Evolutionary conservation across 495 filamentous ascomycete genomes (phyloP).

Genomic region (Cladorrhinum samala): DNA sequence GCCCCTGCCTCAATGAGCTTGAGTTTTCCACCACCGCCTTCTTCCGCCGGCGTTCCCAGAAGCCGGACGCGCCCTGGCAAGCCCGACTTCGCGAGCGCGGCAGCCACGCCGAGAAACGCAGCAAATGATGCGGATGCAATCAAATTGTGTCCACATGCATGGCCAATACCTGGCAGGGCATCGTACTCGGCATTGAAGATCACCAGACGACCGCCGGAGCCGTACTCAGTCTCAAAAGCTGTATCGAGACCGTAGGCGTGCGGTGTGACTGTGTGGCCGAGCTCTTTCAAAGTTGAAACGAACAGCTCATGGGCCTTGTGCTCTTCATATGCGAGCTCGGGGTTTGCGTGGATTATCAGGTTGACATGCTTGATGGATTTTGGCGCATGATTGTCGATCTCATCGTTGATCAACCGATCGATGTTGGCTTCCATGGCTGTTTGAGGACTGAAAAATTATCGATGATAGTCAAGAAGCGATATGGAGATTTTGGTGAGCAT

Average conservation of each 20-base stretch:
- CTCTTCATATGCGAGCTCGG: constrained; percentile 51
- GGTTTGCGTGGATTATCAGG: constrained; percentile 45
- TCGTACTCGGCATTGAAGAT: constrained; percentile 56
- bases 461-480: too few relatives aligned
- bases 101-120: constrained; percentile 51
- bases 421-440: too few relatives aligned
- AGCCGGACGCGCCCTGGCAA: constrained; percentile 52
- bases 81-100: constrained; percentile 41
- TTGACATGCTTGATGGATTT: constrained; percentile 40
- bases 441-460: neutral
- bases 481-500: too few relatives aligned
- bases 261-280: constrained; percentile 40
- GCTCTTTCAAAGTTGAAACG: constrained; percentile 31
- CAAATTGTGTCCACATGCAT: constrained; percentile 59
- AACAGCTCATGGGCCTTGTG: constrained; percentile 48
- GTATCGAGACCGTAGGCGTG: constrained; percentile 47
- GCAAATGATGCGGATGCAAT: constrained; percentile 58
- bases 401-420: constrained; percentile 12
- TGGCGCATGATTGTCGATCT: constrained; percentile 20
- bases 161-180: constrained; percentile 38
- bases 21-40: constrained; percentile 49
- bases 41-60: constrained; percentile 66
- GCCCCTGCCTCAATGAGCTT: constrained; percentile 45
- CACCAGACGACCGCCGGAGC: constrained; percentile 44
- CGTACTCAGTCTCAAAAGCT: constrained; percentile 47